These are phyloP conservation scores for Debaryomyces tyrocola DNA, from an alignment of 805 yeast genomes.

Conservation along the genomic window DNA sequence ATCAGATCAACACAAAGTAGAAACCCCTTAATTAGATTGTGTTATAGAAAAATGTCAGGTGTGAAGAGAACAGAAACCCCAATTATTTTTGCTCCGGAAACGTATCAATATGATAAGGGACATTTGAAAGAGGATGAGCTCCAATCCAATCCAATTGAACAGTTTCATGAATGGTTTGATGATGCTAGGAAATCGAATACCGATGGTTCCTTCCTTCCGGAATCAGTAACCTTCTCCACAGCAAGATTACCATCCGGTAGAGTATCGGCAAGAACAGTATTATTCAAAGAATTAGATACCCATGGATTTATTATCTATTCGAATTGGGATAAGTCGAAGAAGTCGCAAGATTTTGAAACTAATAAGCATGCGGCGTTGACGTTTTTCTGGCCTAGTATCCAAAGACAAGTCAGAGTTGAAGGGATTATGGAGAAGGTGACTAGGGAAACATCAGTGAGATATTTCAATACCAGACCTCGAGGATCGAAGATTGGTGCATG, in stretches of 20 bases:
- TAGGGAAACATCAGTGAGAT: slow-evolving; percentile 70
- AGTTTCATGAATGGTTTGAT: slow-evolving; percentile 82
- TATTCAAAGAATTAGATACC: slow-evolving; percentile 85
- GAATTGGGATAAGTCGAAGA: slow-evolving; percentile 87
- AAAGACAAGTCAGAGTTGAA: slow-evolving; percentile 92
- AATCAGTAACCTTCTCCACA: slow-evolving; percentile 83
- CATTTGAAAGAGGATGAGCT: slow-evolving; percentile 57
- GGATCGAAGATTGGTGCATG: slow-evolving; percentile 96
- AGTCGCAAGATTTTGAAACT: slow-evolving; percentile 64
- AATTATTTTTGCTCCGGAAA: slow-evolving; percentile 73
- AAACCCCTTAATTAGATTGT: too few species aligned
- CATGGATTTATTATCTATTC: slow-evolving; percentile 86
- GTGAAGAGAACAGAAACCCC: slow-evolving; percentile 23
- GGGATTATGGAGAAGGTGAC: slow-evolving; percentile 76
- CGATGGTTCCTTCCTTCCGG: slow-evolving; percentile 65
- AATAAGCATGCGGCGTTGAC: slow-evolving; percentile 82
- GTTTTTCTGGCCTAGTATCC: slow-evolving; percentile 89
- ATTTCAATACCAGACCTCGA: slow-evolving; percentile 85
- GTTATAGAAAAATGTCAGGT: slow-evolving; percentile 1
- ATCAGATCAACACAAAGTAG: too few species aligned
- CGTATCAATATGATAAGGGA: slow-evolving; percentile 80
- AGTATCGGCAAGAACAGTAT: slow-evolving; percentile 78
- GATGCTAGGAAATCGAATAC: slow-evolving; percentile 52
- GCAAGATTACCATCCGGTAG: slow-evolving; percentile 89
- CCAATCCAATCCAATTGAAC: slow-evolving; percentile 61